Evolutionary conservation across 345 rosid genomes (phyloP), one percentile per base, ranked within the genome.

Genomic region (Pistacia vera): DNA sequence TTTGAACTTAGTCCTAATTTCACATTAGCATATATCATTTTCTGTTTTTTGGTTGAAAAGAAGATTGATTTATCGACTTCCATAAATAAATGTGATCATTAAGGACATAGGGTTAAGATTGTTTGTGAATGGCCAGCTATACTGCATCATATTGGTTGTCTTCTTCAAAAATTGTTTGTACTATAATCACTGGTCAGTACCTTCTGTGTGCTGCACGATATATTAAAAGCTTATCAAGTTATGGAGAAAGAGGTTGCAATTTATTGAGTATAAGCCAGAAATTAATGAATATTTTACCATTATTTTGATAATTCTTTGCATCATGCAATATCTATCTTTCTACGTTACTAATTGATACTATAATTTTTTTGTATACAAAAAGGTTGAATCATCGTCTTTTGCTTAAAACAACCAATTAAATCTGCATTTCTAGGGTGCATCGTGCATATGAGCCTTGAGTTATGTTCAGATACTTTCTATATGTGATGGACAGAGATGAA

Each of bases 401-500:
- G 9, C 46, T 41, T 0, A 5, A 41, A 41, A 10, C 46, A 41
- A 41, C 46, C 46, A 41, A 41, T 41, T 41, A 41, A 41, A 41
- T 41, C 46, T 41, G 12, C 63, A 62, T 30, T 30, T 62, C 17
- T 62, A 30, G 44, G 8, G 12, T 28, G n/a, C 25, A 25, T 25
- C 25, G 25, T 25, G 25, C 20, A 68, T 68, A 28, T 48, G 20
- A 17, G 22, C 58, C 30, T 68, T 11, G 16, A 18, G 18, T 8
- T 11, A 55, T 68, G 28, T 14, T 55, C 22, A 30, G 14, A 49
- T 28, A 16, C 58, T 25, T 11, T 25, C 18, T 10, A 2, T 44
- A 51, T 66, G 17, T 51, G 30, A 44, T 28, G 59, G 72, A 48
- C 20, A 65, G 70, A 2, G 68, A 95, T 95, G 98, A 95, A 95